Evolutionary conservation across 2,329 filamentous ascomycete species (phyloP).

Genomic region (Diplodia mutila): DNA sequence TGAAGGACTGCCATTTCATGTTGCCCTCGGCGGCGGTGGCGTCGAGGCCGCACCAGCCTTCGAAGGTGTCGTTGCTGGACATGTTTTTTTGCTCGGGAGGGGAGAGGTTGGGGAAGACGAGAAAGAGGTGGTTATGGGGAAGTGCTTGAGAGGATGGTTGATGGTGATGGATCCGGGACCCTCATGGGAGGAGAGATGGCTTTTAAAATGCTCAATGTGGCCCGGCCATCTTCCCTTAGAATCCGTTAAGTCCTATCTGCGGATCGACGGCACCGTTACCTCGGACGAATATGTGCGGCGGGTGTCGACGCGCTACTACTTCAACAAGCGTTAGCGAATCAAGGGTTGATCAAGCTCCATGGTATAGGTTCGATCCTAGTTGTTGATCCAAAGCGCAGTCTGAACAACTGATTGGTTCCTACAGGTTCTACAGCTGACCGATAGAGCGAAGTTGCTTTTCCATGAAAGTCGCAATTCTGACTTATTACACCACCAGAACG

Average conservation of each 20-base stretch:
- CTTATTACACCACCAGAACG: too few species aligned
- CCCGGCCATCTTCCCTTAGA: too few species aligned
- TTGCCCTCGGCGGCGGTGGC: slow-evolving; percentile 55
- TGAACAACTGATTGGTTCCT: too few species aligned
- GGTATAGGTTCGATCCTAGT: too few species aligned
- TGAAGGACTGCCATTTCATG: slow-evolving; percentile 56
- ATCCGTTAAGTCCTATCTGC: slow-evolving; percentile 6
- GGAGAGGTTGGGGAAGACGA: slow-evolving; percentile 47
- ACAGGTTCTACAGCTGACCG: too few species aligned
- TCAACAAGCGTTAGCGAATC: too few species aligned
- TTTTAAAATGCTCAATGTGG: neutral
- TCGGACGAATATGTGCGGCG: neutral
- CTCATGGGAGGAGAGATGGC: neutral
- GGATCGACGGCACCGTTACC: neutral
- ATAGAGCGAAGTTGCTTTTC: too few species aligned
- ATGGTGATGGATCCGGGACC: neutral
- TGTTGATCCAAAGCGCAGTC: too few species aligned
- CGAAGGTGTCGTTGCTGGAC: slow-evolving; percentile 8
- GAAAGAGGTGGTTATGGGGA: neutral
- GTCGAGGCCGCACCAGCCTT: slow-evolving; percentile 59
- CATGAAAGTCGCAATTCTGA: too few species aligned
- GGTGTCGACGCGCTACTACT: too few species aligned
- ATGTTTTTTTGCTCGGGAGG: slow-evolving; percentile 49
- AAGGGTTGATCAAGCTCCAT: too few species aligned
- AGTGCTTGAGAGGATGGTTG: neutral